Conservation (phyloP, 2,329 filamentous ascomycete genomes). For the Exophiala alcalophila region DNA sequence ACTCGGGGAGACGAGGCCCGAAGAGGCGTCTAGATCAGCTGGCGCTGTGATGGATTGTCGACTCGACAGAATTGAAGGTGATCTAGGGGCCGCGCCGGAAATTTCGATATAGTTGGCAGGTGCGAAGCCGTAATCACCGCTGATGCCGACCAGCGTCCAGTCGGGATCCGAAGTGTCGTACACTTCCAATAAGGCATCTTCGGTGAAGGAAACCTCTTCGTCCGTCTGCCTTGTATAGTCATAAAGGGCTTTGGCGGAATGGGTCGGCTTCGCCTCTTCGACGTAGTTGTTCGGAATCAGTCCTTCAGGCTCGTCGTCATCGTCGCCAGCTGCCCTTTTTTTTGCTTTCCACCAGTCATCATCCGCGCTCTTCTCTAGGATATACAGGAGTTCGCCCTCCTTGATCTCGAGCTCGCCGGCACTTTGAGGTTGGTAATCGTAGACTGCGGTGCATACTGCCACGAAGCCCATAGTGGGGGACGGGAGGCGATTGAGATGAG, state of each 20-base stretch:
- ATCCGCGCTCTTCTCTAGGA: slow-evolving; percentile 75
- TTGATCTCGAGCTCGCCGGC: slow-evolving; percentile 79
- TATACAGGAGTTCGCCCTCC: slow-evolving; percentile 85
- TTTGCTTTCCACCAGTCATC: slow-evolving; percentile 96
- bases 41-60: slow-evolving; percentile 29
- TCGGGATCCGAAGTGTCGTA: slow-evolving; percentile 91
- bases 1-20: slow-evolving; percentile 38
- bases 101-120: slow-evolving; percentile 94
- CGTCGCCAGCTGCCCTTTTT: slow-evolving; percentile 77
- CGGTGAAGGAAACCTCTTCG: slow-evolving; percentile 92
- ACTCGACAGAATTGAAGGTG: slow-evolving; percentile 43
- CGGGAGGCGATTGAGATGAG: slow-evolving; percentile 4
- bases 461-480: slow-evolving; percentile 73
- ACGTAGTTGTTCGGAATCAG: slow-evolving; percentile 94
- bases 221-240: slow-evolving; percentile 97
- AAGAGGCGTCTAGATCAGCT: slow-evolving; percentile 28
- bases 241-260: slow-evolving; percentile 86
- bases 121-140: slow-evolving; percentile 87
- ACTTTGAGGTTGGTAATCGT: slow-evolving; percentile 86
- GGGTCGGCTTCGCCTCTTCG: slow-evolving; percentile 68
- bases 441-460: slow-evolving; percentile 84
- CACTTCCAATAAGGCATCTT: slow-evolving; percentile 78
- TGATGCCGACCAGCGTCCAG: slow-evolving; percentile 87
- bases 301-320: slow-evolving; percentile 87
- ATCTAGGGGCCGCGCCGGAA: slow-evolving; percentile 47